phyloP scores from a whole-genome alignment of 2,329 filamentous ascomycete genomes.

The Sporothrix humicola region DNA sequence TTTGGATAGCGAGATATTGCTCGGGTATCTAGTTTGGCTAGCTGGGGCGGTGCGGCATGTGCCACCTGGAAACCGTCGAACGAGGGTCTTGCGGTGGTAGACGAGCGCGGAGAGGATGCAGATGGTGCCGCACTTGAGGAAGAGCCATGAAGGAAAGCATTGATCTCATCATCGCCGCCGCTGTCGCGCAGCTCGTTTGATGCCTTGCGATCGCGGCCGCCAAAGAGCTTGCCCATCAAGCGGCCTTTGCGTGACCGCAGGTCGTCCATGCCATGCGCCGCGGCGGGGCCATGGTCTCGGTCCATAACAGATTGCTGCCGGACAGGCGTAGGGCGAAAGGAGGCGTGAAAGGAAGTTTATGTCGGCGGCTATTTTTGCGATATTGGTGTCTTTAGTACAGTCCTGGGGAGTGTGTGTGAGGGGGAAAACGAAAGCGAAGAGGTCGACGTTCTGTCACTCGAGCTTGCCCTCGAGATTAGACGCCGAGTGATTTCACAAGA shows the following conservation, averaged over 20 bases:
- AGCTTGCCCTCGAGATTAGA: background rate
- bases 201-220: slow-evolving; percentile 48
- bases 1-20: slow-evolving; percentile 62
- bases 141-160: slow-evolving; percentile 64
- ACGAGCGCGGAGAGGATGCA: slow-evolving; percentile 28
- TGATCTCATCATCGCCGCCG: slow-evolving; percentile 49
- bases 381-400: too few relatives aligned
- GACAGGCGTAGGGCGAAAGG: background rate
- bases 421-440: background rate
- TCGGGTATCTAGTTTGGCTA: slow-evolving; percentile 60
- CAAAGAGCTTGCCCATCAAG: slow-evolving; percentile 68
- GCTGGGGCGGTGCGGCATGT: slow-evolving; percentile 56
- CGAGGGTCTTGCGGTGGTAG: slow-evolving; percentile 38
- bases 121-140: slow-evolving; percentile 39
- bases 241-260: slow-evolving; percentile 55
- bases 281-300: slow-evolving; percentile 33
- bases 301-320: slow-evolving; percentile 33
- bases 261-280: slow-evolving; percentile 33
- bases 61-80: slow-evolving; percentile 64
- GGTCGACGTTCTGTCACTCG: background rate
- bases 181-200: slow-evolving; percentile 47
- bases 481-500: slow-evolving; percentile 6
- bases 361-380: background rate
- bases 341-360: background rate
- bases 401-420: background rate